Conservation (phyloP, 768 basidiomycete species). For the Suillus paluster region DNA sequence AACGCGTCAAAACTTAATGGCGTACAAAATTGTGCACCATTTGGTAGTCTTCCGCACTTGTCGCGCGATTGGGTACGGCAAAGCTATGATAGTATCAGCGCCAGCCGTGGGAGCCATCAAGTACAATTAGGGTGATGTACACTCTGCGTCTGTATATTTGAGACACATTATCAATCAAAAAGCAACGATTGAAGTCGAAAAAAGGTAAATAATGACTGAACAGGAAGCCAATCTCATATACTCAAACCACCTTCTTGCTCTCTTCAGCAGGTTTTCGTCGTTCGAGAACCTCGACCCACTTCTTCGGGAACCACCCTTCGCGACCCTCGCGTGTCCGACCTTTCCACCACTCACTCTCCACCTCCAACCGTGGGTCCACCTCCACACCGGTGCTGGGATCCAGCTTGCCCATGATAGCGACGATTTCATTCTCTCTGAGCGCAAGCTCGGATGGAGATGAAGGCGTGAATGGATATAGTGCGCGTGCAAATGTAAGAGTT, state of each 20-base stretch:
- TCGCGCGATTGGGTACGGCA: neutral
- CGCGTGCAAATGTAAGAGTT: constrained; percentile 81
- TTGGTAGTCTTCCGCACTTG: no score
- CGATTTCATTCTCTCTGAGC: constrained; percentile 88
- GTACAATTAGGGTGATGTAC: neutral
- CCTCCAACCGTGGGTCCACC: constrained; percentile 66
- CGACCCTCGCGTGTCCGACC: constrained; percentile 90
- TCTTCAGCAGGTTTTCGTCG: constrained; percentile 43
- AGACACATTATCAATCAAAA: neutral
- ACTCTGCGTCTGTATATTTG: neutral
- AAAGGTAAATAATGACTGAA: neutral
- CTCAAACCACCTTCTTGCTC: constrained; percentile 46
- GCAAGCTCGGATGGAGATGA: constrained; percentile 77
- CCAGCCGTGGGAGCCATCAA: neutral
- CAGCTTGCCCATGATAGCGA: constrained; percentile 85
- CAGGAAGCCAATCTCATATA: neutral
- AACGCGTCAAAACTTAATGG: no score
- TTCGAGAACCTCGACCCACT: constrained; percentile 80
- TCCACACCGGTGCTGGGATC: constrained; percentile 73
- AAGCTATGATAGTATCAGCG: no score
- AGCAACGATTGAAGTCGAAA: neutral
- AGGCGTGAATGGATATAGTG: constrained; percentile 77
- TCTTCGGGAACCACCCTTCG: constrained; percentile 94
- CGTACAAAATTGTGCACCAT: no score
- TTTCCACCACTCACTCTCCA: constrained; percentile 89